Conservation (phyloP, 768 basidiomycete species). For the Leccinum subgranulosum region DNA sequence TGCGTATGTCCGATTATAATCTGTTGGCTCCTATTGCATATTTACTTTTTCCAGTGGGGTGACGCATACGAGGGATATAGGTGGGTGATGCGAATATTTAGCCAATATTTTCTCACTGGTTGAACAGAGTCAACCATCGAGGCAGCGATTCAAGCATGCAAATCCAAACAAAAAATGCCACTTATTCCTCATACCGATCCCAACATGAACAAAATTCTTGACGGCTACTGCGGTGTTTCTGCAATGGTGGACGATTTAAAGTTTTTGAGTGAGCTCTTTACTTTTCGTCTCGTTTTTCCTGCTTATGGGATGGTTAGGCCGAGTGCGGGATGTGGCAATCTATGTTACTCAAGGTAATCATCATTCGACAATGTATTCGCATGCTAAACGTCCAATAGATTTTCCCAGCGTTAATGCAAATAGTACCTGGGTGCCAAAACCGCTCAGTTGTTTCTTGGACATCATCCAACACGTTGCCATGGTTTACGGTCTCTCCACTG, state of each 20-base stretch:
- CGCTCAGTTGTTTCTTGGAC: conserved; percentile 63
- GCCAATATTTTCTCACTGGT: background rate
- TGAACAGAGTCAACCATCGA: background rate
- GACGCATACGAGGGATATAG: conserved; percentile 32
- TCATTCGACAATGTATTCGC: background rate
- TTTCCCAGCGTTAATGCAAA: conserved; percentile 46
- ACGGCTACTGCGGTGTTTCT: conserved; percentile 74
- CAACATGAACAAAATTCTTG: conserved; percentile 58
- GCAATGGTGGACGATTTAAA: conserved; percentile 55
- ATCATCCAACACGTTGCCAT: conserved; percentile 59
- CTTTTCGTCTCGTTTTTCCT: background rate
- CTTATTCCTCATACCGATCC: conserved; percentile 46
- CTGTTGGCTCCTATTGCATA: background rate
- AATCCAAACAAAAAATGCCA: background rate
- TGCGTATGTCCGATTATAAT: background rate
- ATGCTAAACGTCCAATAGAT: conserved; percentile 37
- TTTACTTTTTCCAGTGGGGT: conserved; percentile 8
- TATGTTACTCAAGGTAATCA: conserved; percentile 54
- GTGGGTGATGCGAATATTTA: conserved; percentile 20
- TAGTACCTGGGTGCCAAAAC: conserved; percentile 46
- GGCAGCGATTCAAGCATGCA: background rate
- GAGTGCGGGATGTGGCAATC: conserved; percentile 54
- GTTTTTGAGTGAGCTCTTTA: conserved; percentile 43
- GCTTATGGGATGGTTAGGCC: conserved; percentile 34
- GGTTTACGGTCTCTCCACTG: conserved; percentile 69